phyloP scores from a whole-genome alignment of 768 basidiomycete genomes.

The Pleurotus sapidus region DNA sequence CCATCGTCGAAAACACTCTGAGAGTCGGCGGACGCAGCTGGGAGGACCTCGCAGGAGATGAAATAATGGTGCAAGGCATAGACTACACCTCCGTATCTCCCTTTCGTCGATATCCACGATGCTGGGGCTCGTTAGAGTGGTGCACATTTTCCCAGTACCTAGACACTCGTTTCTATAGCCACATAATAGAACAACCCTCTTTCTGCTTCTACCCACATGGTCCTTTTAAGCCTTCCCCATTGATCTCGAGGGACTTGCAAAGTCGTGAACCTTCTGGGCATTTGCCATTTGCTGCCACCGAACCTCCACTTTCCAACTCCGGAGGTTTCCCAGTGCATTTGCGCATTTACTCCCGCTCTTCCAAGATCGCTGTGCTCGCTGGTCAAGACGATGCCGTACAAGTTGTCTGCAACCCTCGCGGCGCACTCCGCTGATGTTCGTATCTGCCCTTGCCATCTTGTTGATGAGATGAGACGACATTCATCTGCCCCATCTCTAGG shows the following conservation, averaged over 20 bases:
- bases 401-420: slow-evolving; percentile 68
- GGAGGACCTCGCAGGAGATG: slow-evolving; percentile 87
- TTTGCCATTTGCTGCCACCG: neutral
- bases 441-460: slow-evolving; percentile 15
- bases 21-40: slow-evolving; percentile 37
- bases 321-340: slow-evolving; percentile 15
- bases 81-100: slow-evolving; percentile 88
- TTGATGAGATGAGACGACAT: neutral
- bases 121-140: slow-evolving; percentile 82
- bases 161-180: slow-evolving; percentile 1
- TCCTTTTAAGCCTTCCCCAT: neutral
- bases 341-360: slow-evolving; percentile 6
- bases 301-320: slow-evolving; percentile 25
- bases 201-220: neutral
- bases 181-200: slow-evolving; percentile 9
- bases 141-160: slow-evolving; percentile 54
- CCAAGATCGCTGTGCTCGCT: neutral
- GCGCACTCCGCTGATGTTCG: slow-evolving; percentile 77
- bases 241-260: too few species aligned
- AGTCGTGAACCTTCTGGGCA: neutral
- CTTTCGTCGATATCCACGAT: slow-evolving; percentile 51
- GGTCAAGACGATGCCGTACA: slow-evolving; percentile 56
- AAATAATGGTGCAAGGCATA: slow-evolving; percentile 88
- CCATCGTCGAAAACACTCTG: slow-evolving; percentile 28
- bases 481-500: slow-evolving; percentile 42